Conservation (phyloP, 2,329 filamentous ascomycete genomes). For the Emmonsiellopsis sp. region DNA sequence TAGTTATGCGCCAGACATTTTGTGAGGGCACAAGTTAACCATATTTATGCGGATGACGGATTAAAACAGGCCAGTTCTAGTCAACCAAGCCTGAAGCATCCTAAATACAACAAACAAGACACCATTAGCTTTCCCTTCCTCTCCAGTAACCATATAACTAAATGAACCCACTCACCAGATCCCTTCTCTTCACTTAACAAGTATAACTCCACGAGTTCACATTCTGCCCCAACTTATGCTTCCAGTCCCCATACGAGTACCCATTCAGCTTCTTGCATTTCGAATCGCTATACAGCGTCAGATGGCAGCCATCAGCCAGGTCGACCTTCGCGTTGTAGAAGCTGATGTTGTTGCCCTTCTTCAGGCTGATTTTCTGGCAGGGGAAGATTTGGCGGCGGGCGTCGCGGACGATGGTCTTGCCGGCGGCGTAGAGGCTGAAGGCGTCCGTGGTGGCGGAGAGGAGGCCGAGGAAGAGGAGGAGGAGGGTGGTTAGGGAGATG, state of each 20-base stretch:
- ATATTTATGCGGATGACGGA: too few relatives aligned
- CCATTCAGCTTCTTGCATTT: not conserved
- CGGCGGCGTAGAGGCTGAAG: not conserved
- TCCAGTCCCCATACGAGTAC: not conserved
- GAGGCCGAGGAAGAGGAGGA: not conserved
- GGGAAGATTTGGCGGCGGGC: not conserved
- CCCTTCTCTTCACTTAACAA: not conserved
- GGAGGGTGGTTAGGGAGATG: not conserved
- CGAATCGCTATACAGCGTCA: not conserved
- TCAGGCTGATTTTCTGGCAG: not conserved
- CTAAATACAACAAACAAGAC: too few relatives aligned
- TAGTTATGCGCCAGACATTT: too few relatives aligned
- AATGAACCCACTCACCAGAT: too few relatives aligned
- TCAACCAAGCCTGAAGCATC: too few relatives aligned
- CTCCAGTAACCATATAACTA: too few relatives aligned
- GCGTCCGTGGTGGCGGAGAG: not conserved
- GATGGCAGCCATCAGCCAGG: not conserved
- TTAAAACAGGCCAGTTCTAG: too few relatives aligned
- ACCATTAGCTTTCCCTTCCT: too few relatives aligned
- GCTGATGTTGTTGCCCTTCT: not conserved
- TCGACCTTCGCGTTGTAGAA: not conserved
- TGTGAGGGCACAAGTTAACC: too few relatives aligned
- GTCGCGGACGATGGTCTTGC: not conserved
- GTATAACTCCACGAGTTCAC: not conserved
- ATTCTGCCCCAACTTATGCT: not conserved